phyloP scores from a whole-genome alignment of 1,139 yeast genomes.

The Hansenula lynferdii region DNA sequence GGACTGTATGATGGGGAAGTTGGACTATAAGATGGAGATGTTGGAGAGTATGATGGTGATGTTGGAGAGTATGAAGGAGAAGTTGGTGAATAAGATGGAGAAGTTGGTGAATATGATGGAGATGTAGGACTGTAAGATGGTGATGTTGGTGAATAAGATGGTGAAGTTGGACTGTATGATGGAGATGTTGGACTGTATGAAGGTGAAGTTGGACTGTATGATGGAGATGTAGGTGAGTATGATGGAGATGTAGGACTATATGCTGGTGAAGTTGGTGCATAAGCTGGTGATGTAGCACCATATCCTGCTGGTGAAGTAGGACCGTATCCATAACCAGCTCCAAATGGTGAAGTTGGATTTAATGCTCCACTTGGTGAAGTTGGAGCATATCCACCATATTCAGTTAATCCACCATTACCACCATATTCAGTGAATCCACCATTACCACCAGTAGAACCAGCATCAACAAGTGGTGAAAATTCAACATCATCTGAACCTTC shows the following conservation, averaged over 20 bases:
- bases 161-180: slow-evolving; percentile 67
- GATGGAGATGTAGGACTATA: slow-evolving; percentile 50
- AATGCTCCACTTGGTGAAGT: slow-evolving; percentile 50
- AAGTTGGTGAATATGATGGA: slow-evolving; percentile 62
- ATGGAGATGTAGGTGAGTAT: slow-evolving; percentile 67
- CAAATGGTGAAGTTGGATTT: slow-evolving; percentile 52
- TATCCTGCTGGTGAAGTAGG: slow-evolving; percentile 65
- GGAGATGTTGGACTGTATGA: slow-evolving; percentile 66
- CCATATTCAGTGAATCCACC: slow-evolving; percentile 97
- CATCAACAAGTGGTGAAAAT: slow-evolving; percentile 91
- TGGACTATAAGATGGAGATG: slow-evolving; percentile 54
- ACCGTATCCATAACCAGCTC: slow-evolving; percentile 45
- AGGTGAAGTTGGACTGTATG: slow-evolving; percentile 70
- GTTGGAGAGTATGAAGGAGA: slow-evolving; percentile 58
- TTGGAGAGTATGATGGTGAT: slow-evolving; percentile 57
- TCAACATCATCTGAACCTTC: slow-evolving; percentile 81
- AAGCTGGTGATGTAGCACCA: slow-evolving; percentile 72
- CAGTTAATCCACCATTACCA: slow-evolving; percentile 36
- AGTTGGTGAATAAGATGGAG: slow-evolving; percentile 60
- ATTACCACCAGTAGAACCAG: slow-evolving; percentile 69
- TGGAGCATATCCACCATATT: slow-evolving; percentile 51
- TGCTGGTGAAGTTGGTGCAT: slow-evolving; percentile 69
- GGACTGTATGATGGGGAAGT: slow-evolving; percentile 58
- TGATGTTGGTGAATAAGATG: slow-evolving; percentile 70
- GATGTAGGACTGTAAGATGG: slow-evolving; percentile 62